These are phyloP conservation scores for Penicillium thymicola DNA, from an alignment of 2,329 filamentous ascomycete species.

Conservation along the genomic window DNA sequence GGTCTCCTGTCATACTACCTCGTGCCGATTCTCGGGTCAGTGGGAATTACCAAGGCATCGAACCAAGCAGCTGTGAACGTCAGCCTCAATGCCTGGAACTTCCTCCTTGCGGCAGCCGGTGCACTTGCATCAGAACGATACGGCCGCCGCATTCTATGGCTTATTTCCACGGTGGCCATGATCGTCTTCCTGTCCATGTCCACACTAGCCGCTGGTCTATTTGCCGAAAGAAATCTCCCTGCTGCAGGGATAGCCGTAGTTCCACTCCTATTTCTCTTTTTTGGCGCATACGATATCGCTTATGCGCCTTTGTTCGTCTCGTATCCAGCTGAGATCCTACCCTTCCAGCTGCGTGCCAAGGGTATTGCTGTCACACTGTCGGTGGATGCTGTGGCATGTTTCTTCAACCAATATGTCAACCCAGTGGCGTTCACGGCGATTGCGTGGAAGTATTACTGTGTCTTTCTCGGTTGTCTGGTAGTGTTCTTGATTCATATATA, in stretches of 20 bases:
- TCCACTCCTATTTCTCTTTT: conserved; percentile 36
- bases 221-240: conserved; percentile 20
- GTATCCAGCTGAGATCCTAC: conserved; percentile 33
- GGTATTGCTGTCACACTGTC: conserved; percentile 30
- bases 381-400: conserved; percentile 28
- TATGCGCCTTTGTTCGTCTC: conserved; percentile 28
- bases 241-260: conserved; percentile 32
- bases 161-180: conserved; percentile 20
- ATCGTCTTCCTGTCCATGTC: conserved; percentile 23
- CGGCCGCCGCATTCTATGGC: conserved; percentile 22
- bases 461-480: conserved; percentile 38
- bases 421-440: conserved; percentile 41
- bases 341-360: conserved; percentile 37
- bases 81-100: conserved; percentile 23
- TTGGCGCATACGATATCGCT: conserved; percentile 30
- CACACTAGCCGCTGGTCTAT: conserved; percentile 22
- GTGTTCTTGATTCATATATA: conserved; percentile 36
- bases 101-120: conserved; percentile 19
- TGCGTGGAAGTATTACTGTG: conserved; percentile 43
- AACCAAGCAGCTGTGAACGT: conserved; percentile 28
- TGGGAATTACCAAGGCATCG: conserved; percentile 28
- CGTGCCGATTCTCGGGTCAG: conserved; percentile 34
- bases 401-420: conserved; percentile 45
- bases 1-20: conserved; percentile 37
- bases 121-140: conserved; percentile 23